These are phyloP conservation scores for Bimuria novae-zelandiae DNA, from an alignment of 2,329 filamentous ascomycete species.

Conservation along the genomic window DNA sequence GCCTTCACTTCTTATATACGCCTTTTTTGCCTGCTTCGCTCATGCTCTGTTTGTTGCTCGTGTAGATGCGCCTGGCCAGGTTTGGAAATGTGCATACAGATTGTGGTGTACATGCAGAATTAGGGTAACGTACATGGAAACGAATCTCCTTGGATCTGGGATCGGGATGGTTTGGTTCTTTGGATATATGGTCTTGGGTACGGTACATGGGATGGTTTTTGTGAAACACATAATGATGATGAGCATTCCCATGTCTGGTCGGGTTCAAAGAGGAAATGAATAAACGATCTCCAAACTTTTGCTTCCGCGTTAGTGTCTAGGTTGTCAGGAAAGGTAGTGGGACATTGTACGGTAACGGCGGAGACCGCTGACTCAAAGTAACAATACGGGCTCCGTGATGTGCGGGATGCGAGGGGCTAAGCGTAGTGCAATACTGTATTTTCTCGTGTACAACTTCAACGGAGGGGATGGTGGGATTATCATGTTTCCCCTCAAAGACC, in stretches of 20 bases:
- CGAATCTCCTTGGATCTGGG: conserved; percentile 17
- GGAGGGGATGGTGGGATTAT: too few relatives aligned
- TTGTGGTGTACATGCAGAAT: background rate
- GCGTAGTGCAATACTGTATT: too few relatives aligned
- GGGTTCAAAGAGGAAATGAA: background rate
- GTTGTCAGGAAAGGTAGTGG: too few relatives aligned
- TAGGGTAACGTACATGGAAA: background rate
- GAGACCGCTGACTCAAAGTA: too few relatives aligned
- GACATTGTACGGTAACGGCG: too few relatives aligned
- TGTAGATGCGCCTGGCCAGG: conserved; percentile 5
- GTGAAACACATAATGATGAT: background rate
- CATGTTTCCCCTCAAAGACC: too few relatives aligned
- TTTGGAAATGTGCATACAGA: background rate
- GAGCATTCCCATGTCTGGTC: background rate
- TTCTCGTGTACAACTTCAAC: too few relatives aligned
- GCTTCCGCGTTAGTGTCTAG: too few relatives aligned
- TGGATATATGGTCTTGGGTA: background rate
- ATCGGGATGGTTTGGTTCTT: conserved; percentile 1
- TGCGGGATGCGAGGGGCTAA: too few relatives aligned
- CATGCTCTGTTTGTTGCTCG: background rate
- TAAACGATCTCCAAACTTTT: background rate
- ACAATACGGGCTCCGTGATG: too few relatives aligned
- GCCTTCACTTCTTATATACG: conserved; percentile 12
- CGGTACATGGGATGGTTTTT: background rate
- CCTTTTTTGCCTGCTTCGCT: background rate